These are phyloP conservation scores for Zychaea mexicana DNA, from an alignment of 371 early-diverging fungal genomes.

Conservation along the genomic window DNA sequence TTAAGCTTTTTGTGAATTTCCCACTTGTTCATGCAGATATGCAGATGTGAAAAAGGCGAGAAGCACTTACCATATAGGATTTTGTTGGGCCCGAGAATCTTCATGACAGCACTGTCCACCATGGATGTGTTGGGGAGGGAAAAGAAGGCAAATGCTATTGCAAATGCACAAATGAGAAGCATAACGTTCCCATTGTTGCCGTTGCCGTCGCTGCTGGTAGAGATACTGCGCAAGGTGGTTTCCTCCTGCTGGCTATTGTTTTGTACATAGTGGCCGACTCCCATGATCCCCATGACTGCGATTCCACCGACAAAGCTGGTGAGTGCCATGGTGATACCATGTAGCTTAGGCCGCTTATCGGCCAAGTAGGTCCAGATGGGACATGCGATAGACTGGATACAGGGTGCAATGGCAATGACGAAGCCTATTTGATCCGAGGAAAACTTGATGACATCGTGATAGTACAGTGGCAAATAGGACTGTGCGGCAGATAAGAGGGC, in stretches of 20 bases:
- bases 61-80: slow-evolving; percentile 38
- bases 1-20: too few species aligned
- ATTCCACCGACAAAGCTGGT: slow-evolving; percentile 42
- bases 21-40: too few species aligned
- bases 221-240: background rate
- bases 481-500: slow-evolving; percentile 38
- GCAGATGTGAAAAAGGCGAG: background rate
- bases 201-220: background rate
- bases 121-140: slow-evolving; percentile 44
- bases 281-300: slow-evolving; percentile 34
- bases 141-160: slow-evolving; percentile 45
- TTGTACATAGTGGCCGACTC: slow-evolving; percentile 12
- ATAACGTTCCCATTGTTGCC: slow-evolving; percentile 10
- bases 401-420: slow-evolving; percentile 50
- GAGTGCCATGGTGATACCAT: slow-evolving; percentile 40
- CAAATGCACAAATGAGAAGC: slow-evolving; percentile 23
- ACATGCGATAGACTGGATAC: slow-evolving; percentile 47
- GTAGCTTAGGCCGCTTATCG: slow-evolving; percentile 40
- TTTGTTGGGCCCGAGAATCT: slow-evolving; percentile 48
- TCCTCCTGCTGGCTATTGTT: background rate
- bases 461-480: slow-evolving; percentile 44
- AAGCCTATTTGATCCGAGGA: slow-evolving; percentile 49
- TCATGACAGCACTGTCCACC: slow-evolving; percentile 53
- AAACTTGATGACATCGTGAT: slow-evolving; percentile 37
- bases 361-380: slow-evolving; percentile 45